These are phyloP conservation scores for Neonothopanus nambi DNA, from an alignment of 1,284 basidiomycete species.

Conservation along the genomic window DNA sequence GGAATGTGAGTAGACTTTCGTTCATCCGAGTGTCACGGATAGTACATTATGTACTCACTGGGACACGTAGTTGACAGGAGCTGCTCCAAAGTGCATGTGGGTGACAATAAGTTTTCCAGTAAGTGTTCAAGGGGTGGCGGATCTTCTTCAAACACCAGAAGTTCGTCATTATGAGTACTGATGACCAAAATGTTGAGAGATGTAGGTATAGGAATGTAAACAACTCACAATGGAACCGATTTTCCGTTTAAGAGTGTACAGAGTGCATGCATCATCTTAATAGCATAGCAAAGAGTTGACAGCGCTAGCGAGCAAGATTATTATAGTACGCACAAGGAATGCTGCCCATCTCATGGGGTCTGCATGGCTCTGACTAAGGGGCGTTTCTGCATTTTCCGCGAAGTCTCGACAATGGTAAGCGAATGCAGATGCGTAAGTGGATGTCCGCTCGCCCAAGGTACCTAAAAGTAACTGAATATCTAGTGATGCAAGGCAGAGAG, in stretches of 20 bases:
- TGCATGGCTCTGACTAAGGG: background rate
- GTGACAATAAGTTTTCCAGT: background rate
- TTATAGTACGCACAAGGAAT: constrained; percentile 6
- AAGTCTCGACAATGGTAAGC: constrained; percentile 3
- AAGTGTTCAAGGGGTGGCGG: background rate
- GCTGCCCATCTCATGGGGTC: background rate
- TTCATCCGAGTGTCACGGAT: background rate
- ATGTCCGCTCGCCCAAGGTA: background rate
- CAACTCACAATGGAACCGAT: constrained; percentile 6
- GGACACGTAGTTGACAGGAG: background rate
- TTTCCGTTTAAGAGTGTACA: background rate
- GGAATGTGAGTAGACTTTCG: background rate
- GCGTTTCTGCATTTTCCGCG: background rate
- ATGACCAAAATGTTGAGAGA: background rate
- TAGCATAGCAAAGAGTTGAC: background rate
- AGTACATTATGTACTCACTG: background rate
- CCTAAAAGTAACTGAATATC: background rate
- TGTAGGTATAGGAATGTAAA: background rate
- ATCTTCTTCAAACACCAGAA: constrained; percentile 6
- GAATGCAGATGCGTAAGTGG: constrained; percentile 1
- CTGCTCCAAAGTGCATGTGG: background rate
- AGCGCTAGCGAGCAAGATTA: background rate
- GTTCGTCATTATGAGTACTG: constrained; percentile 5
- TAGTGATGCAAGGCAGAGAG: background rate
- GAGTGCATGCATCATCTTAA: constrained; percentile 6